These are phyloP conservation scores for Crinitomyces ghanaensis DNA, from an alignment of 805 yeast species.

Conservation along the genomic window DNA sequence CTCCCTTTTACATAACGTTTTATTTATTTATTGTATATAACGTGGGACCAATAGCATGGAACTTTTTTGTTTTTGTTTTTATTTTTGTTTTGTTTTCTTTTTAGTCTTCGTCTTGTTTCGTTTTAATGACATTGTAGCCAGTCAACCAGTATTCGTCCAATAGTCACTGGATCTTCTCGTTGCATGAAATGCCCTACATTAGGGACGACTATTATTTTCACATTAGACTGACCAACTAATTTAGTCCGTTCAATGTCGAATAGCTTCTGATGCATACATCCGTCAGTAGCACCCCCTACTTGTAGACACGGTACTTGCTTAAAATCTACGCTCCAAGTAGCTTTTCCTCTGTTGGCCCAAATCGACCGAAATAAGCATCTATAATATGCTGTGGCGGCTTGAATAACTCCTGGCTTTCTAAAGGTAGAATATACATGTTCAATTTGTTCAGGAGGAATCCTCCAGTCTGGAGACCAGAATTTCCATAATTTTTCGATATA, in stretches of 20 bases:
- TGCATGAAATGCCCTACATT: constrained; percentile 22
- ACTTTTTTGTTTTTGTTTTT: too few relatives aligned
- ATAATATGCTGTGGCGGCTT: constrained; percentile 20
- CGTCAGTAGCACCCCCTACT: constrained; percentile 18
- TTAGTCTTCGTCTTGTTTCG: too few relatives aligned
- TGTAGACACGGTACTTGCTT: constrained; percentile 11
- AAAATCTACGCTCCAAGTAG: constrained; percentile 12
- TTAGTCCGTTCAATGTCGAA: constrained; percentile 9
- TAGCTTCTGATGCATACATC: constrained; percentile 15
- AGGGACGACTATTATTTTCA: constrained; percentile 11
- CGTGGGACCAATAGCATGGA: too few relatives aligned
- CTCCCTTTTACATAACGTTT: too few relatives aligned
- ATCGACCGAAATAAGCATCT: constrained; percentile 7
- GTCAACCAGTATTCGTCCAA: constrained; percentile 10
- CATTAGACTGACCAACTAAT: constrained; percentile 7
- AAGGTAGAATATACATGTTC: constrained; percentile 12
- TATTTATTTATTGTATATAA: too few relatives aligned
- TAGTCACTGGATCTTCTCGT: constrained; percentile 17
- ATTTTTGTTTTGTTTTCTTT: too few relatives aligned
- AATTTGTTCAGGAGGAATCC: constrained; percentile 11
- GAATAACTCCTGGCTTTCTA: constrained; percentile 16
- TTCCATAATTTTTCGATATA: constrained; percentile 17
- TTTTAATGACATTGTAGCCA: too few relatives aligned
- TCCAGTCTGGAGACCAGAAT: constrained; percentile 20
- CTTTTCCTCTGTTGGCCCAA: background rate